These are phyloP conservation scores for Aspergillus sp. DNA, from an alignment of 2,329 filamentous ascomycete species.

Conservation along the genomic window DNA sequence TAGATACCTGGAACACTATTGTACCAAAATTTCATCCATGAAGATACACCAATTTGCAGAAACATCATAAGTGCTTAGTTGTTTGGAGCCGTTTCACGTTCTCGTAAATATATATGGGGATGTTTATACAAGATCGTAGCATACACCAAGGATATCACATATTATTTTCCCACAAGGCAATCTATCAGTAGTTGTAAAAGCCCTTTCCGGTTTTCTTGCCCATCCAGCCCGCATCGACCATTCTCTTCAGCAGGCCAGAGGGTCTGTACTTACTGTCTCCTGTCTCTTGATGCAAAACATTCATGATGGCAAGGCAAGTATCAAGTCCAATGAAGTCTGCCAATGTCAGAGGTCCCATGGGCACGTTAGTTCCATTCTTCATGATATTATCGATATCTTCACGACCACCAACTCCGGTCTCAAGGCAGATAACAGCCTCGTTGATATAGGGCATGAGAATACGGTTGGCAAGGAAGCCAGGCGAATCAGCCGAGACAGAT, in stretches of 20 bases:
- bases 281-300: constrained; percentile 83
- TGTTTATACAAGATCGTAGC: too few species aligned
- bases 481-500: constrained; percentile 81
- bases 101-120: too few species aligned
- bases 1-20: too few species aligned
- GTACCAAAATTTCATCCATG: too few species aligned
- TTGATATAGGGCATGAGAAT: constrained; percentile 99
- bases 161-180: not conserved
- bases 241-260: constrained; percentile 79
- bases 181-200: constrained; percentile 75
- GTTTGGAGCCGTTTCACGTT: too few species aligned
- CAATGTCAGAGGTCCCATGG: constrained; percentile 90
- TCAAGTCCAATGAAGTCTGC: constrained; percentile 97
- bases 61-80: too few species aligned
- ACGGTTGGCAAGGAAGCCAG: constrained; percentile 91
- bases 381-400: constrained; percentile 97
- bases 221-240: constrained; percentile 97
- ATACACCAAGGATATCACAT: too few species aligned
- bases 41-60: too few species aligned
- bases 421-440: constrained; percentile 91
- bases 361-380: constrained; percentile 98
- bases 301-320: constrained; percentile 96
- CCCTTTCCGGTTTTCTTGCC: constrained; percentile 97
- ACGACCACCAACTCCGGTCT: constrained; percentile 81
- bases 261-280: constrained; percentile 95